phyloP scores from a whole-genome alignment of 2,329 filamentous ascomycete genomes.

The Fusarium verrucosum region DNA sequence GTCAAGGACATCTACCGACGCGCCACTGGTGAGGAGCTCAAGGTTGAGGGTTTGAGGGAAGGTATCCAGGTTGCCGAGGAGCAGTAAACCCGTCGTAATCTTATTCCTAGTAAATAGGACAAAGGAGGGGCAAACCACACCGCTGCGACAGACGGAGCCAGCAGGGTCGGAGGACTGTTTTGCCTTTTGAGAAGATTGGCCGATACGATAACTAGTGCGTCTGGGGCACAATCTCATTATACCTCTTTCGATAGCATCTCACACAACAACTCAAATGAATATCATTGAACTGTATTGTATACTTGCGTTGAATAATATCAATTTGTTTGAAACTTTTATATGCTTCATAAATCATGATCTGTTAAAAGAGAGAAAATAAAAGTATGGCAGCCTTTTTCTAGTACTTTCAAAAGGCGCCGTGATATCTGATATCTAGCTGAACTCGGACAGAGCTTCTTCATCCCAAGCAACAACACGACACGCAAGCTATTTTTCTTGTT shows the following conservation, averaged over 20 bases:
- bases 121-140: conserved; percentile 22
- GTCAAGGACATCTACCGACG: conserved; percentile 93
- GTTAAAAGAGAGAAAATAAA: conserved; percentile 30
- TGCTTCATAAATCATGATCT: conserved; percentile 42
- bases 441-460: conserved; percentile 31
- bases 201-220: conserved; percentile 33
- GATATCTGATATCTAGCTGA: conserved; percentile 39
- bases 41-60: conserved; percentile 87
- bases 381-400: conserved; percentile 18
- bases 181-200: conserved; percentile 22
- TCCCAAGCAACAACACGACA: conserved; percentile 33
- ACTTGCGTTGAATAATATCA: neutral
- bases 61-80: conserved; percentile 78
- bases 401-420: conserved; percentile 19
- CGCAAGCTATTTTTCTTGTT: conserved; percentile 12
- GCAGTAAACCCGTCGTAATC: conserved; percentile 52
- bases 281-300: conserved; percentile 12
- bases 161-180: conserved; percentile 24
- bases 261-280: conserved; percentile 28
- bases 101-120: conserved; percentile 1
- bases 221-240: conserved; percentile 42
- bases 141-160: conserved; percentile 12
- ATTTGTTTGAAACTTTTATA: conserved; percentile 23
- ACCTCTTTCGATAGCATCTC: conserved; percentile 43
- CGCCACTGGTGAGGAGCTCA: conserved; percentile 83